phyloP scores from a whole-genome alignment of 495 filamentous ascomycete species.

The Xylaria venustula region DNA sequence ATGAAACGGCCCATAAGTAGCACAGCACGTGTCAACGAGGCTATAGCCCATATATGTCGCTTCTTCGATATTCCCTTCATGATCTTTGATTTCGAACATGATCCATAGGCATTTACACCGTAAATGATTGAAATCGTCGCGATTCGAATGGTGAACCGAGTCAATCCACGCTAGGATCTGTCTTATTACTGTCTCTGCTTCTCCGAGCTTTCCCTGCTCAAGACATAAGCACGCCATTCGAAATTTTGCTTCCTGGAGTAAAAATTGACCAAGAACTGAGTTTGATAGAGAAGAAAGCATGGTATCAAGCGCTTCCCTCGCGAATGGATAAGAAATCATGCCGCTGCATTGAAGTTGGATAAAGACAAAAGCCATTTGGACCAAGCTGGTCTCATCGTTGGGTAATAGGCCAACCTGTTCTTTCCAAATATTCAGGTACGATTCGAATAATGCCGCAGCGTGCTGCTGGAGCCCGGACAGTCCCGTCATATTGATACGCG shows the following conservation, averaged over 20 bases:
- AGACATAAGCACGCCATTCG: conserved; percentile 22
- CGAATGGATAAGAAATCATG: conserved; percentile 19
- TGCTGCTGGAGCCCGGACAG: conserved; percentile 20
- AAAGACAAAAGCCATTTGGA: conserved; percentile 28
- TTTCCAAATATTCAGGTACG: conserved; percentile 26
- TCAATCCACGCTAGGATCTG: conserved; percentile 26
- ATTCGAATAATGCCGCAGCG: conserved; percentile 26
- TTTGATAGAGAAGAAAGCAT: conserved; percentile 16
- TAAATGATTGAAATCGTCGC: conserved; percentile 16
- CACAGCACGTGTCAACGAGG: conserved; percentile 19
- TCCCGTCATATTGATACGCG: conserved; percentile 24
- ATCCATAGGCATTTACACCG: conserved; percentile 24
- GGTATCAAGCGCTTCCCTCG: conserved; percentile 16
- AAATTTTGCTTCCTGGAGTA: conserved; percentile 26
- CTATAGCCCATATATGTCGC: conserved; percentile 16
- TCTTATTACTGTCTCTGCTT: conserved; percentile 16
- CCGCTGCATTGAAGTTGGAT: conserved; percentile 29
- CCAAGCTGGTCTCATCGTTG: conserved; percentile 17
- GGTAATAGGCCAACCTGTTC: conserved; percentile 19
- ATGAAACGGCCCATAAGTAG: conserved; percentile 23
- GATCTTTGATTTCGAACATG: conserved; percentile 27
- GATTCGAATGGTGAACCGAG: neutral
- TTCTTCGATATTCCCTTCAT: conserved; percentile 16
- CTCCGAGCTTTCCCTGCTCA: conserved; percentile 14
- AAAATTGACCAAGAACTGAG: conserved; percentile 20